phyloP scores from a whole-genome alignment of 164 flowering plant species.

The Nymphaea colorata region DNA sequence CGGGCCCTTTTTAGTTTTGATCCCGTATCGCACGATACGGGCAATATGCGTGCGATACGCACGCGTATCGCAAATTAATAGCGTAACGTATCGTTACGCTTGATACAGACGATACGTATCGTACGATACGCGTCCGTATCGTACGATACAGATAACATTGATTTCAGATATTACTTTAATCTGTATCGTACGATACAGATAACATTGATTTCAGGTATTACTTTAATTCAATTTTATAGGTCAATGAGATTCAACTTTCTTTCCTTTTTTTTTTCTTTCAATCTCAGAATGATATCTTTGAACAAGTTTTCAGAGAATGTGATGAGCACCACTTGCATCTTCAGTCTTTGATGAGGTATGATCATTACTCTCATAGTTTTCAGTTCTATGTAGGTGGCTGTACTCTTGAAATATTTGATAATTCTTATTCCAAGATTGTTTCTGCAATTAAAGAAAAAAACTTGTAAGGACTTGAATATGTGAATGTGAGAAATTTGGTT shows the following conservation, averaged over 20 bases:
- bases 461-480: too few species aligned
- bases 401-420: neutral
- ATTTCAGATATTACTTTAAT: too few species aligned
- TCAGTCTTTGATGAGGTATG: constrained; percentile 62
- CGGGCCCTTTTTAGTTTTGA: too few species aligned
- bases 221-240: neutral
- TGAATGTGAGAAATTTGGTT: neutral
- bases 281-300: constrained; percentile 41
- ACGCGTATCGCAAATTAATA: too few species aligned
- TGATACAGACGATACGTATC: too few species aligned
- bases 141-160: too few species aligned
- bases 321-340: constrained; percentile 49
- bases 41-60: too few species aligned
- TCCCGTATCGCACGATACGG: too few species aligned
- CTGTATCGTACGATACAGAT: too few species aligned
- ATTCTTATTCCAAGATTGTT: neutral
- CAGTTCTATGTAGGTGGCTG: neutral
- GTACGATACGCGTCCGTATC: too few species aligned
- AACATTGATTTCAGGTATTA: neutral
- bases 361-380: neutral
- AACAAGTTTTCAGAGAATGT: constrained; percentile 67
- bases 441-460: neutral
- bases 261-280: constrained; percentile 5
- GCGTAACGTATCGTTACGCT: too few species aligned
- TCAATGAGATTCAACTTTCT: neutral